phyloP scores from a whole-genome alignment of 73 alveolate genomes.

The Breviolum minutum region DNA sequence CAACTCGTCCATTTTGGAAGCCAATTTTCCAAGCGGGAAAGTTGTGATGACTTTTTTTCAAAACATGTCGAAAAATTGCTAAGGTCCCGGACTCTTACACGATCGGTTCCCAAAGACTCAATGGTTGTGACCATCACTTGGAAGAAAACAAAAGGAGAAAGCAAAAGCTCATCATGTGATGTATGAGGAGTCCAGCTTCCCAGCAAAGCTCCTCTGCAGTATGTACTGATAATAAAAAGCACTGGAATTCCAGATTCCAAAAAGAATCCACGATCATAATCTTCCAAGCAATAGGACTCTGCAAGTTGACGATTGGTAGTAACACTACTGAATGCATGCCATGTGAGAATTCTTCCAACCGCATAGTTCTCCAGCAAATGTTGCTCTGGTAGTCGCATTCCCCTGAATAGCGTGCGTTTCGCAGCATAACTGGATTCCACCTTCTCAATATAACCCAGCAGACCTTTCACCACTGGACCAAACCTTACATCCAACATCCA shows the following conservation, averaged over 20 bases:
- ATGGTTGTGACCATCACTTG: neutral
- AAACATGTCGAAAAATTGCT: neutral
- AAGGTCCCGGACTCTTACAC: conserved; percentile 9
- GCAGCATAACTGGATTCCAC: conserved; percentile 51
- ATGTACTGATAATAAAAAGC: conserved; percentile 40
- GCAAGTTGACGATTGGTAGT: conserved; percentile 68
- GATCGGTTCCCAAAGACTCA: conserved; percentile 32
- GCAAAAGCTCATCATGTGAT: conserved; percentile 28
- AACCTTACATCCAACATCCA: neutral
- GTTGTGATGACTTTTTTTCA: neutral
- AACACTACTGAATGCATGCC: conserved; percentile 65
- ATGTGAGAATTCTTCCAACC: conserved; percentile 50
- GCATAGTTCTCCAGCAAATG: conserved; percentile 61
- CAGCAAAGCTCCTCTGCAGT: conserved; percentile 41
- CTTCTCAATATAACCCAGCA: conserved; percentile 2
- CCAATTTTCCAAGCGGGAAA: neutral
- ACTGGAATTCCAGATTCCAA: conserved; percentile 68
- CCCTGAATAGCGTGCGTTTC: conserved; percentile 51
- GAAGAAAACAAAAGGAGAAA: conserved; percentile 36
- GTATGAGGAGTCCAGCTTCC: conserved; percentile 47
- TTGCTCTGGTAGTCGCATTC: conserved; percentile 49
- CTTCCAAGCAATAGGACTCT: conserved; percentile 29
- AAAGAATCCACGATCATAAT: conserved; percentile 52
- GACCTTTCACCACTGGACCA: conserved; percentile 30
- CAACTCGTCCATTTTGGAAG: neutral